Base-by-base conservation (phyloP, 148 eudicot species). In the Fagopyrum tataricum region DNA sequence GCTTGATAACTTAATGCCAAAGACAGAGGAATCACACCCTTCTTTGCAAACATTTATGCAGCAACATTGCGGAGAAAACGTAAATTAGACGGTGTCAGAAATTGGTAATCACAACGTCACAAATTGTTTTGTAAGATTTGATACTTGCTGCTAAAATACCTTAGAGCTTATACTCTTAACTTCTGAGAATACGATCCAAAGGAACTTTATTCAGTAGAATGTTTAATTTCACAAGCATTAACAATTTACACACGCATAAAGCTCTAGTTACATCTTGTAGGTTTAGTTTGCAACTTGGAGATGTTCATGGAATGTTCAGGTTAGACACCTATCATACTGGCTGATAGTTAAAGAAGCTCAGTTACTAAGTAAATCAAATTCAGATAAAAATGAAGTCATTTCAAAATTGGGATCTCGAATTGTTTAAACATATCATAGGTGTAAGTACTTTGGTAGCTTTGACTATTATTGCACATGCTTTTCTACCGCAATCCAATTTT, bases 351-450 rank as follows among this genome's bases (percentile, higher is more conserved):
- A 46, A 46, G 41, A 64, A 39, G 69, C 69, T 64, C 43, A 14
- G 18, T n/a, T 64, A 64, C 69, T 64, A 64, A 64, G 12, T 37
- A 64, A 17, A 64, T 64, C 44, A 64, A 14, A 64, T 64, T 43
- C 15, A 39, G 43, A 31, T 64, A 6, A 26, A 12, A 39, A 37
- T 31, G 39, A 46, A 11, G 49, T 20, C 17, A 24, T 39, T 59
- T 59, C 10, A 10, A 10, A 3, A 18, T 6, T 20, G 24, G 61
- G 37, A 31, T 31, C 37, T 31, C 37, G 37, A 0, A 12, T 59
- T 9, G 26, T 59, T 24, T 1, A 24, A 58, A 10, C 26, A 55
- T 17, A 1, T 6, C 2, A 55, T 55, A 10, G 26, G 1, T 52
- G 58, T 6, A 20, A 18, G 55, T 3, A 18, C 9, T 52, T 55